Conservation (phyloP, 257 asterid species). For the Salvia miltiorrhiza region DNA sequence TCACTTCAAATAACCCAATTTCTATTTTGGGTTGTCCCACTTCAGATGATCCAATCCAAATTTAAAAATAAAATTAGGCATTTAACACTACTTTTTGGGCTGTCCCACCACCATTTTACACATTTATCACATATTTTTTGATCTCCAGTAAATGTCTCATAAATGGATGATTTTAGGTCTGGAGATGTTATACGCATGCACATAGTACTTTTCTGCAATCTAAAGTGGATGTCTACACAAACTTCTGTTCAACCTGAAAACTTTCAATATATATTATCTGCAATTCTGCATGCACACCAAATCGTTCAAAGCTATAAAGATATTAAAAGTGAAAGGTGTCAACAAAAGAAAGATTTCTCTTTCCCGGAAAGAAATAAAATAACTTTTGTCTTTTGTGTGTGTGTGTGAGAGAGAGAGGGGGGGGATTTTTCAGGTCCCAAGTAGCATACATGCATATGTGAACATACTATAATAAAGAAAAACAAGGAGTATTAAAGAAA, state of each 20-base stretch:
- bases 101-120: no score
- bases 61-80: no score
- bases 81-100: no score
- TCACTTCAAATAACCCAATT: no score
- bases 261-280: not conserved
- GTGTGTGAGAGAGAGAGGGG: not conserved
- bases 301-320: constrained; percentile 20
- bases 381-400: constrained; percentile 2
- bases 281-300: not conserved
- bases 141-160: no score
- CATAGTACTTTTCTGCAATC: not conserved
- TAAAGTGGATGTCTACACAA: constrained; percentile 7
- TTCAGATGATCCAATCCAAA: no score
- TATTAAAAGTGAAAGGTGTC: constrained; percentile 15
- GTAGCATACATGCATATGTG: not conserved
- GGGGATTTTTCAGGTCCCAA: constrained; percentile 5
- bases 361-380: constrained; percentile 12
- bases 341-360: constrained; percentile 19
- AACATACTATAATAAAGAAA: no score
- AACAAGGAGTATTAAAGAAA: not conserved
- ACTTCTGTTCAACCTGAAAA: constrained; percentile 23
- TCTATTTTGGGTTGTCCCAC: no score
- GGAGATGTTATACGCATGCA: not conserved
- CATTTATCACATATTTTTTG: no score
- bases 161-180: no score